A percentile compares a stretch with the other conserved stretches of the same genome.
Evolutionary conservation across 164 flowering plant species (phyloP).

Genomic region (Aristolochia fimbriata): DNA sequence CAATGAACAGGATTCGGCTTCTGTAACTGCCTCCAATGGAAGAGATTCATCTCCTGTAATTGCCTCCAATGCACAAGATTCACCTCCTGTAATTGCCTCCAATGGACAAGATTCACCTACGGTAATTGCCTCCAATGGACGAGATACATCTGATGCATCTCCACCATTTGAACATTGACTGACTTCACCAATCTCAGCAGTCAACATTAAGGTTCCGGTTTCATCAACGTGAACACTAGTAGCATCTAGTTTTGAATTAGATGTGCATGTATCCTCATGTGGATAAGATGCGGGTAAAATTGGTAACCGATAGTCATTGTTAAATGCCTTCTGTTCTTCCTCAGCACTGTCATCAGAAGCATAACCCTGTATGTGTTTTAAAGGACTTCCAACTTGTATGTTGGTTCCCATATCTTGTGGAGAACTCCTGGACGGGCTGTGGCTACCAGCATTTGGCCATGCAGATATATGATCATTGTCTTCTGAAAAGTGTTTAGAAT

Average conservation of each 20-base stretch:
- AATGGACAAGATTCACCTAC: not conserved
- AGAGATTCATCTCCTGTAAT: not conserved
- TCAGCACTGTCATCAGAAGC: constrained; percentile 57
- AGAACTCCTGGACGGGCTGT: constrained; percentile 4
- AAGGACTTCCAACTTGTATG: constrained; percentile 29
- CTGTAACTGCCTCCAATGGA: too few species aligned
- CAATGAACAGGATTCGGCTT: not conserved
- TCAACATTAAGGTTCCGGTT: not conserved
- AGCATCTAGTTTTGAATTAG: not conserved
- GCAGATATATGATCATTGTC: constrained; percentile 1
- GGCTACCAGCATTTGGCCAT: constrained; percentile 6
- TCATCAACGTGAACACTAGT: not conserved
- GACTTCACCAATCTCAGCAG: too few species aligned
- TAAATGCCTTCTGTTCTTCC: constrained; percentile 21
- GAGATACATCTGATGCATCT: not conserved
- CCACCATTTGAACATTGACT: not conserved
- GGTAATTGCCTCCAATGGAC: too few species aligned
- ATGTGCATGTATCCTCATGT: not conserved
- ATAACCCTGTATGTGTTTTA: constrained; percentile 53
- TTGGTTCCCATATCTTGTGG: constrained; percentile 12
- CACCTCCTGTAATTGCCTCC: not conserved
- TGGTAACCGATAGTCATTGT: constrained; percentile 16
- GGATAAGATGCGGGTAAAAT: constrained; percentile 9
- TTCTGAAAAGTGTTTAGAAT: constrained; percentile 9
- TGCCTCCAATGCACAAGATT: too few species aligned